Evolutionary conservation across 164 flowering plant genomes (phyloP).

Genomic region (Sedum album): DNA sequence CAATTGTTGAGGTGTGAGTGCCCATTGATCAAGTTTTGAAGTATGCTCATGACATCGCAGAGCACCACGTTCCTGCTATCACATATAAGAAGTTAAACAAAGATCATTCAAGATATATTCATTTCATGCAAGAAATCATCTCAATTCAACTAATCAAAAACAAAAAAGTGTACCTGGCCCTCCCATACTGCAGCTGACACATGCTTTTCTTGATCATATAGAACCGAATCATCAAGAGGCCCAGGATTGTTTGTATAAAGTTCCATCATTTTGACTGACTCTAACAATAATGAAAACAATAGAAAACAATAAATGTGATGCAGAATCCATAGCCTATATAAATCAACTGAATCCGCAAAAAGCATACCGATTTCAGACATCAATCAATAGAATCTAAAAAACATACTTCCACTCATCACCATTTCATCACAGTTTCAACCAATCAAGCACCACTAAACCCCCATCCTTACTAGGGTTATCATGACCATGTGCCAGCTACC

Average conservation of each 20-base stretch:
- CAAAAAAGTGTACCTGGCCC: constrained; percentile 43
- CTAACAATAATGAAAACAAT: not conserved
- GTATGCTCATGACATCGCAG: constrained; percentile 78
- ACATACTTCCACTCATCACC: not conserved
- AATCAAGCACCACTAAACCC: not conserved
- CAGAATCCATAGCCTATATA: not conserved
- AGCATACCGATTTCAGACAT: not conserved
- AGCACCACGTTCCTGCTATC: constrained; percentile 65
- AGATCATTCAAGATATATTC: not conserved
- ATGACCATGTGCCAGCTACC: not conserved
- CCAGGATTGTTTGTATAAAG: constrained; percentile 51
- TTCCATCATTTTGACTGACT: constrained; percentile 21
- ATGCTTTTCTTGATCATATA: constrained; percentile 71
- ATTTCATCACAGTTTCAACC: not conserved
- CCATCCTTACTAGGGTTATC: not conserved
- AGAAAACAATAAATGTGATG: not conserved
- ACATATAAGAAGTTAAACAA: not conserved
- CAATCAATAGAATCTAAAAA: not conserved
- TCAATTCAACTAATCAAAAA: not conserved
- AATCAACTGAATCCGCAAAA: not conserved
- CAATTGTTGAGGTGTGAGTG: constrained; percentile 38
- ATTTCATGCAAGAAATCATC: not conserved
- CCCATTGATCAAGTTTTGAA: constrained; percentile 67
- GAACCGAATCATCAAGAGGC: constrained; percentile 47
- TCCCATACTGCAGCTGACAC: constrained; percentile 75